phyloP scores from a whole-genome alignment of 164 flowering plant genomes.

The Euptelea pleiosperma region DNA sequence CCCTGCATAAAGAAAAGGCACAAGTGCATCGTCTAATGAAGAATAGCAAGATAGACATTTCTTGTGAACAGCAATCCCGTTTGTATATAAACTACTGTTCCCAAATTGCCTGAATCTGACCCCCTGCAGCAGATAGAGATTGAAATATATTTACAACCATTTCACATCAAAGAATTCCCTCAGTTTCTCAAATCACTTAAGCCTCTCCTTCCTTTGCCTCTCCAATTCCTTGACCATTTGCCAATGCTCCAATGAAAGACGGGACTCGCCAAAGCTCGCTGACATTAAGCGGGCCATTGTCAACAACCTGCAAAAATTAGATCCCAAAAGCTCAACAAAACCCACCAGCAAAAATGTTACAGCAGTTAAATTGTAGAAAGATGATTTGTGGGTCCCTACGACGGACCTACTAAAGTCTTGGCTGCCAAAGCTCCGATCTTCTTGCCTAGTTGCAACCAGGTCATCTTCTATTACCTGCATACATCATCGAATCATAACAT shows the following conservation, averaged over 20 bases:
- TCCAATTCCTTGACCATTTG: constrained; percentile 88
- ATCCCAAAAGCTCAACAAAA: background rate
- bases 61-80: no score
- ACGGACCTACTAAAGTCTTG: constrained; percentile 80
- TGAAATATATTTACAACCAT: no score
- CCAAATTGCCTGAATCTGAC: no score
- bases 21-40: no score
- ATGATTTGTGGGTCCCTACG: background rate
- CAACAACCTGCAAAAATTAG: constrained; percentile 52
- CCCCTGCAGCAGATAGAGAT: no score
- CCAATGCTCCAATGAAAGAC: constrained; percentile 77
- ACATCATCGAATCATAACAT: background rate
- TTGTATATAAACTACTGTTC: no score
- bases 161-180: background rate
- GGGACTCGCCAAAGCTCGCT: constrained; percentile 68
- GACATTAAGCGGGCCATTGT: constrained; percentile 85
- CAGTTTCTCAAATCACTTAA: constrained; percentile 27
- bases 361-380: background rate
- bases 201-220: constrained; percentile 65
- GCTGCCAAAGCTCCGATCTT: constrained; percentile 59
- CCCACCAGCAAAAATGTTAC: background rate
- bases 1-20: no score
- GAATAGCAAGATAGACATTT: no score
- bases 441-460: constrained; percentile 80
- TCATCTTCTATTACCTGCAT: constrained; percentile 79